A percentile compares a stretch with the other conserved stretches of the same genome.
These are phyloP conservation scores for Scleromitrula shiraiana DNA, from an alignment of 2,329 filamentous ascomycete genomes.

Conservation along the genomic window DNA sequence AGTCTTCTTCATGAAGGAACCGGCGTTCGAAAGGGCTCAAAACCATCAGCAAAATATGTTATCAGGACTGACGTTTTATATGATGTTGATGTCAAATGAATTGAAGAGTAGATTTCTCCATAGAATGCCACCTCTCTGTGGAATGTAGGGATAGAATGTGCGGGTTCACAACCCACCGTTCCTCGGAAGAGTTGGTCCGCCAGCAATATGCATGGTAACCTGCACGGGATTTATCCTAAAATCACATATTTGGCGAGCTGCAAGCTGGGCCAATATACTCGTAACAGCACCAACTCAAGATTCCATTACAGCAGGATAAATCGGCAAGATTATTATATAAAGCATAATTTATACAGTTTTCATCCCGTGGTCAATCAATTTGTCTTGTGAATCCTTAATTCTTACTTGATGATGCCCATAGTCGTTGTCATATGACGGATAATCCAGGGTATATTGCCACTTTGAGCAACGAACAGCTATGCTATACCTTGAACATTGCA, in stretches of 20 bases:
- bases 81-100: slow-evolving; percentile 38
- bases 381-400: too few relatives aligned
- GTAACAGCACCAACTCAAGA: neutral
- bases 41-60: slow-evolving; percentile 52
- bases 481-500: too few relatives aligned
- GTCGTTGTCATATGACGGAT: too few relatives aligned
- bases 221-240: slow-evolving; percentile 9
- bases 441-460: too few relatives aligned
- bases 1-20: slow-evolving; percentile 63
- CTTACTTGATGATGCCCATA: too few relatives aligned
- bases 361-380: too few relatives aligned
- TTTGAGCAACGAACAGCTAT: too few relatives aligned
- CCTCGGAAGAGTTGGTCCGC: slow-evolving; percentile 1
- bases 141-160: too few relatives aligned
- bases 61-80: slow-evolving; percentile 66
- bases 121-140: neutral
- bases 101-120: neutral
- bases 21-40: slow-evolving; percentile 56
- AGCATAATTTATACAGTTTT: too few relatives aligned
- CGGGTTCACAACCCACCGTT: too few relatives aligned
- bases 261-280: neutral
- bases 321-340: too few relatives aligned
- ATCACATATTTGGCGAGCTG: neutral
- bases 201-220: neutral
- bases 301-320: neutral